Conservation (phyloP, 352 stramenopile genomes). For the Pythium chondricola region DNA sequence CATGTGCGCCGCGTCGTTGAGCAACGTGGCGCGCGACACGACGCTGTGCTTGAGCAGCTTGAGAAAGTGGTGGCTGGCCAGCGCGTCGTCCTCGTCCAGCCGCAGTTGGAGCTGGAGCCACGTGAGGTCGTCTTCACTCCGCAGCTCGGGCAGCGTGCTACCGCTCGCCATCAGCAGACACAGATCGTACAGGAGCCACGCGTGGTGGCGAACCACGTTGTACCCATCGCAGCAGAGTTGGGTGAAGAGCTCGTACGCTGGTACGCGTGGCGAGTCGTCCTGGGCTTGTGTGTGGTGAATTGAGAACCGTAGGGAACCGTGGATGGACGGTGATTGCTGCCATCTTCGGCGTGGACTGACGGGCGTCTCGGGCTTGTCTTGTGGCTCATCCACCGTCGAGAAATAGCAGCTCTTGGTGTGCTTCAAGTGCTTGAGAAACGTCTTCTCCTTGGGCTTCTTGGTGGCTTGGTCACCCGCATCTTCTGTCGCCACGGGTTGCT, state of each 20-base stretch:
- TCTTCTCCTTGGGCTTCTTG: conserved; percentile 11
- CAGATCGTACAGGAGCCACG: conserved; percentile 26
- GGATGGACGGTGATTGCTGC: conserved; percentile 14
- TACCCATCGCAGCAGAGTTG: conserved; percentile 19
- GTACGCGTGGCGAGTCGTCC: not conserved
- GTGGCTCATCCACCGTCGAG: not conserved
- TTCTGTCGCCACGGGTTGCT: not conserved
- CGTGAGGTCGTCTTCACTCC: conserved; percentile 22
- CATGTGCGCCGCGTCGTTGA: conserved; percentile 42
- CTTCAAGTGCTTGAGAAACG: conserved; percentile 23
- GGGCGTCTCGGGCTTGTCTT: not conserved
- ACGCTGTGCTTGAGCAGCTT: conserved; percentile 36
- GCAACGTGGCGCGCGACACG: conserved; percentile 23
- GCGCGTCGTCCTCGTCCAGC: conserved; percentile 23
- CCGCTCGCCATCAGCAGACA: conserved; percentile 25
- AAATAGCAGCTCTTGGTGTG: conserved; percentile 24
- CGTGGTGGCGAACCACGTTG: conserved; percentile 28
- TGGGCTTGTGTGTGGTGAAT: not conserved
- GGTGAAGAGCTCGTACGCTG: conserved; percentile 20
- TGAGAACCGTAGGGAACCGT: conserved; percentile 16
- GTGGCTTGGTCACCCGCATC: not conserved
- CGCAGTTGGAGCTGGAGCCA: conserved; percentile 29
- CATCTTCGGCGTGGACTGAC: conserved; percentile 11
- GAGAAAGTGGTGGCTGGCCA: conserved; percentile 21
- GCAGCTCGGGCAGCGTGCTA: conserved; percentile 31